Evolutionary conservation across 176 grass and related monocot species (phyloP), one percentile per base, ranked within the genome.

Genomic region (Carex pumila): DNA sequence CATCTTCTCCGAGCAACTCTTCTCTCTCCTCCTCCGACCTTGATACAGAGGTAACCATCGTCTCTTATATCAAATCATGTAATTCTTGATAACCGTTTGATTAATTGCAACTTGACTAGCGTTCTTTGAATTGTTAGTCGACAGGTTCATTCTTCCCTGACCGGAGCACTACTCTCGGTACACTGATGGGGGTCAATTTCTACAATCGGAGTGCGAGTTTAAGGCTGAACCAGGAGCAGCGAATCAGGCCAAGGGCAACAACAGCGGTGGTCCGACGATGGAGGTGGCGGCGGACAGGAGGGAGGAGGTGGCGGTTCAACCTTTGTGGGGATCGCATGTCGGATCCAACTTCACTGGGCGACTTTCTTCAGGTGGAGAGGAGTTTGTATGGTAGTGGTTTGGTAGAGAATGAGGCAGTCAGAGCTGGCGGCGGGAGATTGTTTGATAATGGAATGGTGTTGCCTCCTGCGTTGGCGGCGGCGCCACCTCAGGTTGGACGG

Each of bases 71-170:
- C 41, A n/a, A 39, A 29, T 18, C 32, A 11, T 11, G 3, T 3
- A 19, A 14, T 10, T 76, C 17, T 69, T 18, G 53, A 61, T 39
- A 36, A 39, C 5, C 31, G 3, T 7, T 56, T 1, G 0, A 31
- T 17, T 88, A 22, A n/a, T 47, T 17, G 25, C 34, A 45, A 8
- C 36, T 18, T n/a, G 64, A 34, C 14, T 2, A 17, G 13, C 22
- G 9, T 31, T 54, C 21, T 43, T 57, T 66, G 25, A 41, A 45
- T 22, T 2, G 9, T 54, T 29, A 90, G 88, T 90, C 88, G 39
- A 90, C 88, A 1, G 85, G 85, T 13, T 90, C 88, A 25, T 90
- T 90, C 88, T 90, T 90, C 65, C 85, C 52, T 50, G 88, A 90
- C 65, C 81, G 88, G 81, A 87, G 88, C 72, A 90, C 85, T 18